Base-by-base conservation (phyloP, 2,329 filamentous ascomycete species). In the Ascosphaera aggregata region DNA sequence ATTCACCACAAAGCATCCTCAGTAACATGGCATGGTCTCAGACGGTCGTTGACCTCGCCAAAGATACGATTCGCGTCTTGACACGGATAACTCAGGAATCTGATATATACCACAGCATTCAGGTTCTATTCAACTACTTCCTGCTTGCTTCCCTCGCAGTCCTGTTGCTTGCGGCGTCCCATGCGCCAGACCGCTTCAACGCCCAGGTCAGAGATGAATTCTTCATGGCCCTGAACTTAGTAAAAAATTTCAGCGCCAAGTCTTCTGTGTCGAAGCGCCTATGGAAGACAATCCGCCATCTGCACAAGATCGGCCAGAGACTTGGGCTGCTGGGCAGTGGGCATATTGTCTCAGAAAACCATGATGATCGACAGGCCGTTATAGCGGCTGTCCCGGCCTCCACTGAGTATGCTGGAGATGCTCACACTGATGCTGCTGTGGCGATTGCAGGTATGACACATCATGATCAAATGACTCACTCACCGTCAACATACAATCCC, bases 1-100 rank as follows among this genome's bases (percentile, higher is more conserved):
- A 93, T 54, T 86, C 78, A 15, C 73, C 80, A 2, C 78, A 73
- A 9, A 85, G 76, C 48, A 94, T 94, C 48, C 71, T 78, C 58
- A 70, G 76, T 41, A 77, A 92, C 51, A 66, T 75, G 38, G 58
- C 63, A 3, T 74, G 80, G 44, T 84, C 84, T 2, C 73, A 80
- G 48, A 78, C 69, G 0, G 71, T 71, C 3, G 66, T 75, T 17
- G 68, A 71, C 41, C 64, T 76, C 11, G 70, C 73, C 16, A 76
- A 75, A 49, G 72, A 77, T 47, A 73, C 71, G 0, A 67, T 76
- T 39, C 63, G 65, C 3, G 65, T 73, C 5, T 56, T 77, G 20
- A 70, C 68, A 2, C 64, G 65, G 39, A 61, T 75, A 41, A 73
- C 74, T 44, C 67, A 70, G 44, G 71, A 66, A 3, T 66, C 67